Evolutionary conservation across 441 rosid genomes (phyloP).

Genomic region (Croton laevigatus): DNA sequence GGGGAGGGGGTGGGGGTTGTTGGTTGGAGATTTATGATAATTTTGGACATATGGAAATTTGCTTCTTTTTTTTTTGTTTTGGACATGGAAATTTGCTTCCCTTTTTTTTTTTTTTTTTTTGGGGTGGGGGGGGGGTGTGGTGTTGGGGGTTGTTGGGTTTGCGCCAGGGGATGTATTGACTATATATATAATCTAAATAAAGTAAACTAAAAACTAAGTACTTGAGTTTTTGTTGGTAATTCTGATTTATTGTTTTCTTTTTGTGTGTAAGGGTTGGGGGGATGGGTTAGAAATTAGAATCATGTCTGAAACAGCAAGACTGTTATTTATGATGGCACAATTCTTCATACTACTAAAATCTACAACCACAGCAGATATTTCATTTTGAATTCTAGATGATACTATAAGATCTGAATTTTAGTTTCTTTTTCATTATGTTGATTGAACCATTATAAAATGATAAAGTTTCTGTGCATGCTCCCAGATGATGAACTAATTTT

Average conservation of each 20-base stretch:
- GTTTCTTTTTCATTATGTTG: not conserved
- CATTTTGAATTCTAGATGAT: too few relatives aligned
- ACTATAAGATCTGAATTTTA: not conserved
- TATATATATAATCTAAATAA: not conserved
- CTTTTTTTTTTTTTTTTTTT: too few relatives aligned
- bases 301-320: not conserved
- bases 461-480: constrained; percentile 17
- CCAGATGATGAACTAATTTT: constrained; percentile 54
- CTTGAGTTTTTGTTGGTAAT: not conserved
- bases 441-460: not conserved
- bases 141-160: too few relatives aligned
- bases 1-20: too few relatives aligned
- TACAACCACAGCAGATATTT: too few relatives aligned
- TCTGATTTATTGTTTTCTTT: not conserved
- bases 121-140: too few relatives aligned
- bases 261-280: not conserved
- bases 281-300: not conserved
- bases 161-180: too few relatives aligned
- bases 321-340: not conserved
- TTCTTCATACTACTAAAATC: not conserved
- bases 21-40: not conserved
- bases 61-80: not conserved
- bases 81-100: too few relatives aligned
- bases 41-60: not conserved
- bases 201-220: not conserved